These are phyloP conservation scores for Cladophialophora psammophila DNA, from an alignment of 2,329 filamentous ascomycete genomes.

Conservation along the genomic window DNA sequence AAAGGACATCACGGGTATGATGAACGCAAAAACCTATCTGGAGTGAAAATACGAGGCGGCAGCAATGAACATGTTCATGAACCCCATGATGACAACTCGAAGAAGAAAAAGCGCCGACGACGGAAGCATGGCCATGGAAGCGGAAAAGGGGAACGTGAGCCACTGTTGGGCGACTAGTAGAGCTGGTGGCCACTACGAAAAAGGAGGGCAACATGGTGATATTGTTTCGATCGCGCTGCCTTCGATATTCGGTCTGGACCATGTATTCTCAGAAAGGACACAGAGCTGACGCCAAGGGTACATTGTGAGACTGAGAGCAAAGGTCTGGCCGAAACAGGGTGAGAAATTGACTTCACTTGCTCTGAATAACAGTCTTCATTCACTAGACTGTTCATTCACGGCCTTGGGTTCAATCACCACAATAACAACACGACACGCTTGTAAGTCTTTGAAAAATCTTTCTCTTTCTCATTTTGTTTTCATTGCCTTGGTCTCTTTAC, in stretches of 20 bases:
- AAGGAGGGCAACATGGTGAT: background rate
- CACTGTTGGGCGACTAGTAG: constrained; percentile 31
- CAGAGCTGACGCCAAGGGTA: background rate
- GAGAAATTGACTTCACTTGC: background rate
- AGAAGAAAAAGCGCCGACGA: constrained; percentile 36
- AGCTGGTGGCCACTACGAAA: constrained; percentile 11
- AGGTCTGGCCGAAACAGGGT: background rate
- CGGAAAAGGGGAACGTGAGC: constrained; percentile 33
- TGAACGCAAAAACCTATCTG: constrained; percentile 4
- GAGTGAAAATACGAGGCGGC: constrained; percentile 18
- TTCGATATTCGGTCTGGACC: background rate
- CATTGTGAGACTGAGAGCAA: background rate
- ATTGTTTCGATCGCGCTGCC: background rate
- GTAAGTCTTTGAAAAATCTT: too few species aligned
- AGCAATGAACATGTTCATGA: constrained; percentile 6
- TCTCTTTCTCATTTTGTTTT: too few species aligned
- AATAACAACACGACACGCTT: too few species aligned
- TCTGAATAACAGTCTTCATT: constrained; percentile 2
- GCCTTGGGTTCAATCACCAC: background rate
- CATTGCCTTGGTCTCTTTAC: background rate
- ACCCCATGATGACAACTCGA: constrained; percentile 17
- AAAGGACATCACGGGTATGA: constrained; percentile 21
- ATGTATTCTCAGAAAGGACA: background rate
- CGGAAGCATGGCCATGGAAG: constrained; percentile 28
- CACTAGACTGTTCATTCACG: background rate